Evolutionary conservation across 2,329 filamentous ascomycete genomes (phyloP).

Genomic region (Fusarium sp.): DNA sequence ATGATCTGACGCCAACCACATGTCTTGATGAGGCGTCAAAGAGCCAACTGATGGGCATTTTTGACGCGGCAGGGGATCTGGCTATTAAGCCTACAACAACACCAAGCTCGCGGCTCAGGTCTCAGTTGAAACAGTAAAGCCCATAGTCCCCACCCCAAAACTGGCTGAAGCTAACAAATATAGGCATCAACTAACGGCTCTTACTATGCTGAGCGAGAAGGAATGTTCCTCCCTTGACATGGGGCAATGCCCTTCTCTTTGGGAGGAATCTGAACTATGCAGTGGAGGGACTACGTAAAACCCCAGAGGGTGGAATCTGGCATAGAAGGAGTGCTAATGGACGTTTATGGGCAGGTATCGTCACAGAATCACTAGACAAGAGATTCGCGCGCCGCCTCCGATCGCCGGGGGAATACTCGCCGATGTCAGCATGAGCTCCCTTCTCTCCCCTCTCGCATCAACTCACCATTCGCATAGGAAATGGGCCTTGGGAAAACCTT

Average conservation of each 20-base stretch:
- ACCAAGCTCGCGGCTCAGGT: neutral
- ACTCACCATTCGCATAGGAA: slow-evolving; percentile 31
- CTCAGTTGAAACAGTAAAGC: neutral
- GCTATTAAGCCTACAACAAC: neutral
- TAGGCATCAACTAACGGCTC: slow-evolving; percentile 3
- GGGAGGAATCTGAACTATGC: neutral
- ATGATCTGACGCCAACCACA: rapidly evolving
- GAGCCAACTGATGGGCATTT: neutral
- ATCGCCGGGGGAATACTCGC: neutral
- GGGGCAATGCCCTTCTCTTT: neutral
- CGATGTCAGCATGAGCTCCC: neutral
- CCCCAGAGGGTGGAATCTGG: rapidly evolving
- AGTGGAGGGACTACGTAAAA: neutral
- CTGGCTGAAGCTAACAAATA: rapidly evolving
- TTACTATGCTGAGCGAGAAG: neutral
- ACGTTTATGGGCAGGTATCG: neutral
- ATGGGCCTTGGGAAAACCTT: slow-evolving; percentile 51
- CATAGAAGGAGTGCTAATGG: neutral
- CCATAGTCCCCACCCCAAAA: rapidly evolving
- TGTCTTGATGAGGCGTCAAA: neutral
- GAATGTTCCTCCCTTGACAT: neutral
- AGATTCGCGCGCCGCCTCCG: rapidly evolving
- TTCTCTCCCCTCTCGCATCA: too few species aligned
- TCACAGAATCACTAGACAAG: neutral
- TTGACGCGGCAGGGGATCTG: neutral